phyloP scores from a whole-genome alignment of 2,329 filamentous ascomycete species.

The Penicillium sp. region DNA sequence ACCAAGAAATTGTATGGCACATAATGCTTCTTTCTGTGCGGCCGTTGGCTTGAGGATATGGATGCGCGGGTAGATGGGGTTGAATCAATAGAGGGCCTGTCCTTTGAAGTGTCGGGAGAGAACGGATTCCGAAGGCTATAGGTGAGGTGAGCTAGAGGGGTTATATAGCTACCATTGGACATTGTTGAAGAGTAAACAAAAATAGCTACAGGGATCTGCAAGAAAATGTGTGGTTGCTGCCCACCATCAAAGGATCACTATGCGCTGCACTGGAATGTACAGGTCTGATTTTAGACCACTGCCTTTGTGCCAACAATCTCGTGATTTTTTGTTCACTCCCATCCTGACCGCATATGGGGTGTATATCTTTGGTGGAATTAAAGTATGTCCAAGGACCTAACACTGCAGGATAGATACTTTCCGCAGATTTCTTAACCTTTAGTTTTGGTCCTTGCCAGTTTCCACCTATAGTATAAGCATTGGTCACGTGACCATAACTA shows the following conservation, averaged over 20 bases:
- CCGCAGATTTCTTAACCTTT: neutral
- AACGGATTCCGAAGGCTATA: neutral
- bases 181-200: conserved; percentile 1
- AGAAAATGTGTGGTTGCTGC: conserved; percentile 11
- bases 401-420: neutral
- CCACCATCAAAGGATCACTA: conserved; percentile 2
- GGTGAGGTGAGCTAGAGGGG: neutral
- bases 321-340: neutral
- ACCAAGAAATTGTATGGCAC: conserved; percentile 33
- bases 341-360: neutral
- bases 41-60: neutral
- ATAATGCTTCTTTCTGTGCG: conserved; percentile 16
- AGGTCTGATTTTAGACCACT: neutral
- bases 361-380: neutral
- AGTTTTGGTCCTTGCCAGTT: neutral
- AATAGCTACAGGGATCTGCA: neutral
- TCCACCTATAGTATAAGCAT: neutral
- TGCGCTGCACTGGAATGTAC: conserved; percentile 6
- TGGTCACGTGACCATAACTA: conserved; percentile 6
- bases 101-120: neutral
- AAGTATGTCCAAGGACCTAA: neutral
- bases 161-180: neutral
- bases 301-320: neutral
- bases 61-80: neutral
- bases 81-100: neutral